Evolutionary conservation across 768 basidiomycete species (phyloP).

Genomic region (Chiua virens): DNA sequence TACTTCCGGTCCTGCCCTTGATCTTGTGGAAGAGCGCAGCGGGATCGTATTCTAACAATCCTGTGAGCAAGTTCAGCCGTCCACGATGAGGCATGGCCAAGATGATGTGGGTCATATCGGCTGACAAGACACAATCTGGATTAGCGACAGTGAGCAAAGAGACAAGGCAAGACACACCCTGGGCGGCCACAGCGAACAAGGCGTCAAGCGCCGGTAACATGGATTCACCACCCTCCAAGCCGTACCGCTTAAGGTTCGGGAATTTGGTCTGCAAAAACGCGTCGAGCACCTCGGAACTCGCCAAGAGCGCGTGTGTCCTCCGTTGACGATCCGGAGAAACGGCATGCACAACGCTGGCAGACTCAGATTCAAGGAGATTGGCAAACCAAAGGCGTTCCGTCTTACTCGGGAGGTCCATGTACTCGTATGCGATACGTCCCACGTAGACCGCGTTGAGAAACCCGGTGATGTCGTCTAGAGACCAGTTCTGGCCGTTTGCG

Average conservation of each 20-base stretch:
- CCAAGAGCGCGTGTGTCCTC: constrained; percentile 67
- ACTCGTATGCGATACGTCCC: constrained; percentile 87
- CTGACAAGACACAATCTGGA: constrained; percentile 30
- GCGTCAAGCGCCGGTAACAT: constrained; percentile 88
- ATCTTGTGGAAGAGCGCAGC: constrained; percentile 84
- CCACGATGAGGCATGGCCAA: constrained; percentile 89
- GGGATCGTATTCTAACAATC: constrained; percentile 65
- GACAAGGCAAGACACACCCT: constrained; percentile 37
- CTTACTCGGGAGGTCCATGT: constrained; percentile 86
- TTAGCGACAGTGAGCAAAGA: neutral
- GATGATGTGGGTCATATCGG: constrained; percentile 69
- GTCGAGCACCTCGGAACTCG: constrained; percentile 79
- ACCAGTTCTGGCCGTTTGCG: constrained; percentile 50
- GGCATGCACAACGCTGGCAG: constrained; percentile 31
- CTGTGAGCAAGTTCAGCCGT: constrained; percentile 81
- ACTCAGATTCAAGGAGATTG: constrained; percentile 66
- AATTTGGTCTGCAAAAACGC: constrained; percentile 86
- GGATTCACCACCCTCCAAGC: constrained; percentile 89
- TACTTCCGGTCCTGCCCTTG: constrained; percentile 71
- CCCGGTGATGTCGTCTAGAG: constrained; percentile 64
- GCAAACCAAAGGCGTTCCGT: constrained; percentile 90
- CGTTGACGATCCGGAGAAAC: constrained; percentile 41
- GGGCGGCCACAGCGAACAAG: constrained; percentile 66
- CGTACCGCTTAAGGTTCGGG: constrained; percentile 85
- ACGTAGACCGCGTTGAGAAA: constrained; percentile 78